Conservation (phyloP, 2,329 filamentous ascomycete species). For the Arthrobotrys megalospora region DNA sequence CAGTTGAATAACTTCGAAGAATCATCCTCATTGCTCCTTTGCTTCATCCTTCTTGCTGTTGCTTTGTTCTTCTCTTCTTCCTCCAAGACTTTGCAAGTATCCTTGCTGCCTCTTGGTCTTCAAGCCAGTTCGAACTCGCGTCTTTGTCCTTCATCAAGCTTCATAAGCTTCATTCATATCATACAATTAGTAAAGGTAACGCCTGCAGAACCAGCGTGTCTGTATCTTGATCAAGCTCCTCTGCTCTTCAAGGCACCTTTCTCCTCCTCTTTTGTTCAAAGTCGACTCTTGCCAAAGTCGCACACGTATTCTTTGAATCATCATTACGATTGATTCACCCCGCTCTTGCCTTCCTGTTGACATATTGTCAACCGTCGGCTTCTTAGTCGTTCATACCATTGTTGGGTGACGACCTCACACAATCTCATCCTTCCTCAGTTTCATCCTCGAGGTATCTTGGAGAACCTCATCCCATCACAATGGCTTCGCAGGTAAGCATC, state of each 20-base stretch:
- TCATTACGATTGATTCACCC: not conserved
- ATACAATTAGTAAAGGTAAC: not conserved
- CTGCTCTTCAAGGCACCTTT: not conserved
- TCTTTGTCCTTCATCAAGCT: not conserved
- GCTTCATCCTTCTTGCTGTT: not conserved
- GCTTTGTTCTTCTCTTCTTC: not conserved
- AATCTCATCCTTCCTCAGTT: no score
- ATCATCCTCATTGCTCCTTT: not conserved
- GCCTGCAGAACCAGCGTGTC: not conserved
- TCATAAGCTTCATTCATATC: not conserved
- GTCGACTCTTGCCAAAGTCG: not conserved
- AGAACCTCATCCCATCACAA: not conserved
- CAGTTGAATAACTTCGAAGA: not conserved
- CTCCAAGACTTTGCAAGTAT: not conserved
- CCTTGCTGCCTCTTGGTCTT: not conserved
- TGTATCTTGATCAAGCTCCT: constrained; percentile 4
- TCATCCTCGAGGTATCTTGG: not conserved
- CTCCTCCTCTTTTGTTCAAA: no score
- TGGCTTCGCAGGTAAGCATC: constrained; percentile 6
- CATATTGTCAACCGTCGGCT: not conserved
- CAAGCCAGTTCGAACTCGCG: not conserved
- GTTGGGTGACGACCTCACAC: no score
- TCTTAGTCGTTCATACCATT: no score
- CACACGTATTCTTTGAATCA: not conserved
- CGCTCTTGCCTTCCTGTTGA: not conserved